Evolutionary conservation across 1,139 yeast genomes (phyloP).

Genomic region (Yamadazyma atlantica): DNA sequence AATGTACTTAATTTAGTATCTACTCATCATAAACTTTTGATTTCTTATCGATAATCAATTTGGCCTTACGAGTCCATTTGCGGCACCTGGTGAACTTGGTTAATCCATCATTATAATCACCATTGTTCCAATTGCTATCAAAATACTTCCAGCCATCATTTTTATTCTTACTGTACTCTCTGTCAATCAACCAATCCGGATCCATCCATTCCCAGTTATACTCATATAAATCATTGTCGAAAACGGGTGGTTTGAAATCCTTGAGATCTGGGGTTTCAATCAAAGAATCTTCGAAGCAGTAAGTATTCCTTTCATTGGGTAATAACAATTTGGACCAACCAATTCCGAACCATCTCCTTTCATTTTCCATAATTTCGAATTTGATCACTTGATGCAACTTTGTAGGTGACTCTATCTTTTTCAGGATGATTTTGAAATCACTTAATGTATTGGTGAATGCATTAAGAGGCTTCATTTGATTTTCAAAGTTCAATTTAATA

Average conservation of each 20-base stretch:
- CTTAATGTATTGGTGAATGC: slow-evolving; percentile 20
- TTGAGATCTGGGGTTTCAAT: slow-evolving; percentile 32
- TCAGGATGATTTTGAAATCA: slow-evolving; percentile 43
- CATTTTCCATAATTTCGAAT: slow-evolving; percentile 55
- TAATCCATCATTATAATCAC: slow-evolving; percentile 44
- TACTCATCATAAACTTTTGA: slow-evolving; percentile 26
- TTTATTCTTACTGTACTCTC: slow-evolving; percentile 35
- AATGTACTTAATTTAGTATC: background rate
- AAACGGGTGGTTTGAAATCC: slow-evolving; percentile 48
- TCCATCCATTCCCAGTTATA: slow-evolving; percentile 61
- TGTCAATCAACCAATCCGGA: slow-evolving; percentile 47
- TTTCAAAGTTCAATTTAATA: slow-evolving; percentile 18
- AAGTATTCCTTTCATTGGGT: slow-evolving; percentile 53
- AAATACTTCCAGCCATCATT: slow-evolving; percentile 55
- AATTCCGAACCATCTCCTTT: slow-evolving; percentile 60
- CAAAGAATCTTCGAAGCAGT: slow-evolving; percentile 44
- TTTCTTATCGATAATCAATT: slow-evolving; percentile 43
- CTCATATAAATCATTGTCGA: slow-evolving; percentile 38
- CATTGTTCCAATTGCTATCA: slow-evolving; percentile 52
- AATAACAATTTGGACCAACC: slow-evolving; percentile 57
- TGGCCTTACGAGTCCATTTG: slow-evolving; percentile 50
- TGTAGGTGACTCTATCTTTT: slow-evolving; percentile 40
- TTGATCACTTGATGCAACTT: slow-evolving; percentile 46
- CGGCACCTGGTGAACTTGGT: slow-evolving; percentile 52
- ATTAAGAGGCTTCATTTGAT: slow-evolving; percentile 10